Percentiles rank a stretch among this genome's conserved stretches.
Evolutionary conservation across 139 green algal genomes (phyloP).

Genomic region (Picochlorum sp.): DNA sequence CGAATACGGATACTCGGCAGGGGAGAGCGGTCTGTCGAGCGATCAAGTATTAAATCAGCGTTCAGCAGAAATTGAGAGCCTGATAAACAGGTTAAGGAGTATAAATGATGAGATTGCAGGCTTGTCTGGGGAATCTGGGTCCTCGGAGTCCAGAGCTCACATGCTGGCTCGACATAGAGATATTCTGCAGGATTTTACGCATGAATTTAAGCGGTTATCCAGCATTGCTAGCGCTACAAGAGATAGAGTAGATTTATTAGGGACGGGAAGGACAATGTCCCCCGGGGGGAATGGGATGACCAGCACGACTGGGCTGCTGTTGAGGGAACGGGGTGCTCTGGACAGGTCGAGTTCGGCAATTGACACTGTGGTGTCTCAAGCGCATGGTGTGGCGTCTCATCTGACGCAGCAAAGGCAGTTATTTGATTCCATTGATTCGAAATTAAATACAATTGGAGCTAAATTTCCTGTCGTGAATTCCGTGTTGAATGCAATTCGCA

Average conservation of each 20-base stretch:
- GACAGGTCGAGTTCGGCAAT: slow-evolving; percentile 28
- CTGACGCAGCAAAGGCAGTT: slow-evolving; percentile 49
- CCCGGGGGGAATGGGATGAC: not conserved
- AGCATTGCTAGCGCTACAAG: slow-evolving; percentile 43
- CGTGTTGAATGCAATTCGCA: slow-evolving; percentile 69
- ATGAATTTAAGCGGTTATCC: slow-evolving; percentile 70
- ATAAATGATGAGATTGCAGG: slow-evolving; percentile 68
- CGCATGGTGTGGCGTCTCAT: slow-evolving; percentile 44
- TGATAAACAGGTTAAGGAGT: slow-evolving; percentile 64
- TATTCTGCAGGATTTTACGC: slow-evolving; percentile 81
- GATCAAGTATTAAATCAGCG: slow-evolving; percentile 50
- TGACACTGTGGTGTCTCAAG: slow-evolving; percentile 74
- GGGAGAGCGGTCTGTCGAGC: slow-evolving; percentile 27
- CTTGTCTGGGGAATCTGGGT: no score
- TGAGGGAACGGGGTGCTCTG: slow-evolving; percentile 71
- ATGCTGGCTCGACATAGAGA: slow-evolving; percentile 85
- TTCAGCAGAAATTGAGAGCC: slow-evolving; percentile 59
- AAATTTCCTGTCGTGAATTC: slow-evolving; percentile 78
- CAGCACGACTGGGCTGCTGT: slow-evolving; percentile 35
- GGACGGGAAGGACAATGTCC: slow-evolving; percentile 10
- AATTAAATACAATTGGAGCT: slow-evolving; percentile 45
- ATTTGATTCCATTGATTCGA: slow-evolving; percentile 41
- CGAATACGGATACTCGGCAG: slow-evolving; percentile 44
- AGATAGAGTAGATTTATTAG: slow-evolving; percentile 63
- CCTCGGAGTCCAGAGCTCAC: slow-evolving; percentile 59